These are phyloP conservation scores for Eimeria maxima DNA, from an alignment of 169 alveolate species.

Conservation along the genomic window DNA sequence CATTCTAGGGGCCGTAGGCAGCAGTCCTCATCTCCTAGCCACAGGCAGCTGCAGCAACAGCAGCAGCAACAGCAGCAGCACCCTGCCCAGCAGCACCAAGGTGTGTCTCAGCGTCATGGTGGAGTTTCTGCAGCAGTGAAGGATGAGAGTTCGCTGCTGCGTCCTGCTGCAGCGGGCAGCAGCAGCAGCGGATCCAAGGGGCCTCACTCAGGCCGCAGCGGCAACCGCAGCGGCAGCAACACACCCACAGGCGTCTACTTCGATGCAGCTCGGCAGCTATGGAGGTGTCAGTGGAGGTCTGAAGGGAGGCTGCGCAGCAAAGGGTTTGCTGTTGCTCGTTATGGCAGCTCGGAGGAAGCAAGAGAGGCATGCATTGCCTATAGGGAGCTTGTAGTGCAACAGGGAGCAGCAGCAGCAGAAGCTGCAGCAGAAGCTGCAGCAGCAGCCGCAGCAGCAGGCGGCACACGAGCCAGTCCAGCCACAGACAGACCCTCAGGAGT, in stretches of 20 bases:
- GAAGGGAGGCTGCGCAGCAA: constrained; percentile 93
- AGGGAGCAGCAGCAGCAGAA: constrained; percentile 26
- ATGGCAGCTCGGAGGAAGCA: constrained; percentile 91
- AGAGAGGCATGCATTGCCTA: constrained; percentile 90
- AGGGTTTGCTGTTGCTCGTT: constrained; percentile 91
- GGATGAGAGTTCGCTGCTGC: no score
- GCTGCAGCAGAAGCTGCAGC: constrained; percentile 18
- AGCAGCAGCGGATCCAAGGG: no score
- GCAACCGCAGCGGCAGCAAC: no score
- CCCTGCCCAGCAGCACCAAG: no score
- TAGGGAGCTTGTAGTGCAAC: constrained; percentile 42
- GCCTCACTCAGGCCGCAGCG: no score
- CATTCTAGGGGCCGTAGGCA: neutral
- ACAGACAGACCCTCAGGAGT: neutral
- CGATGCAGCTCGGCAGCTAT: constrained; percentile 88
- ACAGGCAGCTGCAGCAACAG: no score
- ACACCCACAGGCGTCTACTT: no score
- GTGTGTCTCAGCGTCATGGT: no score
- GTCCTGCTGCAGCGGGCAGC: no score
- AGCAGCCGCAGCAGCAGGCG: constrained; percentile 18
- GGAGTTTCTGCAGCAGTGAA: no score
- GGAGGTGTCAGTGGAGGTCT: constrained; percentile 95
- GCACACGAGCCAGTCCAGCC: neutral
- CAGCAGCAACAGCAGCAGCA: no score
- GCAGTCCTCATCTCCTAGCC: neutral